These are phyloP conservation scores for Albugo candida DNA, from an alignment of 352 stramenopile species.

Conservation along the genomic window DNA sequence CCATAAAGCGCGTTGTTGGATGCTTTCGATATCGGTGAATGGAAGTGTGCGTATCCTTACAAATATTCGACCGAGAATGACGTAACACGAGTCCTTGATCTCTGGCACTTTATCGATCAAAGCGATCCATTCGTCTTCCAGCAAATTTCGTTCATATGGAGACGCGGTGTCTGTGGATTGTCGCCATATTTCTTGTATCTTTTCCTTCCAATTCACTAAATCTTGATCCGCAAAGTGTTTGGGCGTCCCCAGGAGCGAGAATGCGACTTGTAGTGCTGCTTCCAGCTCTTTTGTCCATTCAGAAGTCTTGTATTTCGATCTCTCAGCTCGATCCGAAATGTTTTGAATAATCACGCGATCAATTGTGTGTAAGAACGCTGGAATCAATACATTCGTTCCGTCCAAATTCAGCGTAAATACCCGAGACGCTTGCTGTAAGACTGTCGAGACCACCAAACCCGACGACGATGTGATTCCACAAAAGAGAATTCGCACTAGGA, in stretches of 20 bases:
- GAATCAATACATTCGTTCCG: constrained; percentile 58
- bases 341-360: constrained; percentile 70
- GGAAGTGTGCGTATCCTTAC: constrained; percentile 50
- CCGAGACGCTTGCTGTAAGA: constrained; percentile 47
- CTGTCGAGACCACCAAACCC: constrained; percentile 56
- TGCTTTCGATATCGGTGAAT: constrained; percentile 50
- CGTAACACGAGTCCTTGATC: constrained; percentile 39
- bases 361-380: constrained; percentile 58
- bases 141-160: neutral
- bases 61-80: constrained; percentile 51
- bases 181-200: constrained; percentile 14
- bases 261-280: constrained; percentile 50
- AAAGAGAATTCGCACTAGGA: constrained; percentile 47
- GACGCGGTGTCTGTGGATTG: too few relatives aligned
- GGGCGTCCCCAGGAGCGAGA: constrained; percentile 46
- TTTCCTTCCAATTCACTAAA: constrained; percentile 64
- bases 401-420: constrained; percentile 67
- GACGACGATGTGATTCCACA: constrained; percentile 54
- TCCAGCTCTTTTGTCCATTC: constrained; percentile 71
- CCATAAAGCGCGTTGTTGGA: constrained; percentile 69
- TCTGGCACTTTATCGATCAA: constrained; percentile 21
- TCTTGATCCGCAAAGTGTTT: constrained; percentile 55
- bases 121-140: neutral
- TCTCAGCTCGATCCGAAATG: constrained; percentile 48
- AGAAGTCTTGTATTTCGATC: constrained; percentile 22